Evolutionary conservation across 2,329 filamentous ascomycete genomes (phyloP).

Genomic region (Cercospora janseana): DNA sequence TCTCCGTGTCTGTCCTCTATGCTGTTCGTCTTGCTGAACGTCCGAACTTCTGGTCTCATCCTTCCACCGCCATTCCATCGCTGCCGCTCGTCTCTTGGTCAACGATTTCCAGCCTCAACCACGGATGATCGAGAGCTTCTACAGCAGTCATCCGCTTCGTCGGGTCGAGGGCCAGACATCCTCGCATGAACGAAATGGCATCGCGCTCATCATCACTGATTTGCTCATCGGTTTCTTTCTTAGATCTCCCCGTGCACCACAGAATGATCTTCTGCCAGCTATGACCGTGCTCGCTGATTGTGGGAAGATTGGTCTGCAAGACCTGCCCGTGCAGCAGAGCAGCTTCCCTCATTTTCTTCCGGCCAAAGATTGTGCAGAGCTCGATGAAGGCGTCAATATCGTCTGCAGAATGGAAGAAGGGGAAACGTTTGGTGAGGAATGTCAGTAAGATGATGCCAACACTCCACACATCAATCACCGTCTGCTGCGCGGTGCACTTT

Average conservation of each 20-base stretch:
- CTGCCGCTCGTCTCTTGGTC: slow-evolving; percentile 10
- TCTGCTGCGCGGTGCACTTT: slow-evolving; percentile 94
- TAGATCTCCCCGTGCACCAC: slow-evolving; percentile 80
- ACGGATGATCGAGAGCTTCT: slow-evolving; percentile 68
- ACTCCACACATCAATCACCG: slow-evolving; percentile 93
- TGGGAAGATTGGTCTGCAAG: slow-evolving; percentile 90
- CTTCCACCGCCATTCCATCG: slow-evolving; percentile 9
- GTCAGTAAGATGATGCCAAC: slow-evolving; percentile 97
- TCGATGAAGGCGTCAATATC: slow-evolving; percentile 97
- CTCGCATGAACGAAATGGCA: slow-evolving; percentile 68
- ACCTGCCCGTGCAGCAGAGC: slow-evolving; percentile 84
- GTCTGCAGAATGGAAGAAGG: slow-evolving; percentile 98
- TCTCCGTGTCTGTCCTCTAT: neutral
- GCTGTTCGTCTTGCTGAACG: neutral
- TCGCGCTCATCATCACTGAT: slow-evolving; percentile 67
- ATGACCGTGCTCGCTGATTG: slow-evolving; percentile 80
- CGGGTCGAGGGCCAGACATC: slow-evolving; percentile 75
- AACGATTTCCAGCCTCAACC: slow-evolving; percentile 23
- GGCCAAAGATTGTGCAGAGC: slow-evolving; percentile 91
- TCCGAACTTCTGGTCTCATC: no score
- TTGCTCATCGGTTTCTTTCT: slow-evolving; percentile 52
- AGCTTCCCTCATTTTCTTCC: slow-evolving; percentile 75
- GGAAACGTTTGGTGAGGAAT: slow-evolving; percentile 85
- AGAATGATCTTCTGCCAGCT: slow-evolving; percentile 89
- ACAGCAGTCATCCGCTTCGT: slow-evolving; percentile 69